Conservation (phyloP, 2,329 filamentous ascomycete genomes). For the Kalmusia sp. region DNA sequence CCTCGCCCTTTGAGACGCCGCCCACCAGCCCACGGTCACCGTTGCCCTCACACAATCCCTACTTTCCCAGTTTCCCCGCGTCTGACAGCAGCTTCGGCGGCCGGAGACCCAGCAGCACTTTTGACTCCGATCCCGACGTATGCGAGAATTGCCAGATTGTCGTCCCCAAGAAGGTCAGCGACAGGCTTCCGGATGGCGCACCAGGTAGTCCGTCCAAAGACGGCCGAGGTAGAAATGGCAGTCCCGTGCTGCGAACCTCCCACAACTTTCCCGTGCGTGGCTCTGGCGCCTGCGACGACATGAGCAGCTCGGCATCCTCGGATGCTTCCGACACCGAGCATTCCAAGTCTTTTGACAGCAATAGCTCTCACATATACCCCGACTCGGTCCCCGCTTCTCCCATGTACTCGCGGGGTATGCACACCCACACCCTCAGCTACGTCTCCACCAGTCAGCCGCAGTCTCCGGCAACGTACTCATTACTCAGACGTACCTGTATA, state of each 20-base stretch:
- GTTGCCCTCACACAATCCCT: slow-evolving; percentile 54
- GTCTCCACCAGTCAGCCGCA: slow-evolving; percentile 64
- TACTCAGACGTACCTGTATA: slow-evolving; percentile 64
- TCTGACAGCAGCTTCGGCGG: slow-evolving; percentile 39
- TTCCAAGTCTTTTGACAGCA: slow-evolving; percentile 44
- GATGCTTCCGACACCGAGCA: slow-evolving; percentile 48
- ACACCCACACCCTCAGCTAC: slow-evolving; percentile 65
- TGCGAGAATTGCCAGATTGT: slow-evolving; percentile 66
- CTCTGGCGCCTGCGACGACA: slow-evolving; percentile 31
- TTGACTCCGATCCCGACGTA: slow-evolving; percentile 58
- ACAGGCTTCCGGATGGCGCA: slow-evolving; percentile 60
- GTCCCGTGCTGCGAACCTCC: slow-evolving; percentile 62
- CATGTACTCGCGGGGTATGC: slow-evolving; percentile 48
- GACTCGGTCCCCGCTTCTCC: slow-evolving; percentile 50
- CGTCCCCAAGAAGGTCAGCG: slow-evolving; percentile 61
- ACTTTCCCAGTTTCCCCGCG: slow-evolving; percentile 53
- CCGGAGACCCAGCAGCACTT: slow-evolving; percentile 42
- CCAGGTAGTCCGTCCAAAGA: slow-evolving; percentile 59
- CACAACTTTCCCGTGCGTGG: slow-evolving; percentile 61
- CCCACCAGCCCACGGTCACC: slow-evolving; percentile 49
- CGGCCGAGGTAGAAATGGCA: slow-evolving; percentile 58
- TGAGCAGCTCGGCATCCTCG: slow-evolving; percentile 44
- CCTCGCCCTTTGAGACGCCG: slow-evolving; percentile 49
- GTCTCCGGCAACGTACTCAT: slow-evolving; percentile 60
- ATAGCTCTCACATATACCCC: slow-evolving; percentile 36